These are phyloP conservation scores for Phaeolepiota aurea DNA, from an alignment of 768 basidiomycete genomes.

Conservation along the genomic window DNA sequence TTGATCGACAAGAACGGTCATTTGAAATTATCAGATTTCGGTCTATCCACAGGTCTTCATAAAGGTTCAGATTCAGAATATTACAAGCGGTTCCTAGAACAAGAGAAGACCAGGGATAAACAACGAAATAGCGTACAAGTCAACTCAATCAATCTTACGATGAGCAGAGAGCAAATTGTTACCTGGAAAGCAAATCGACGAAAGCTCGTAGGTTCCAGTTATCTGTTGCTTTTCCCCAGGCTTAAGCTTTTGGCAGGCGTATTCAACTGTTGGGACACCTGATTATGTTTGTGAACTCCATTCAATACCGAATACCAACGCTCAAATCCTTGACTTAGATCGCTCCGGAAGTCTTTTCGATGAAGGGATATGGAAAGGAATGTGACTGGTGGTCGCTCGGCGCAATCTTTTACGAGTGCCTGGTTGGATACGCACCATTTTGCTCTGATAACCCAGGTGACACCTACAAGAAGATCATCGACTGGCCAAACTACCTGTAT, in stretches of 20 bases:
- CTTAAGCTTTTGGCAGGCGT: slow-evolving; percentile 53
- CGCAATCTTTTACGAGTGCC: slow-evolving; percentile 97
- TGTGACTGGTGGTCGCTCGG: slow-evolving; percentile 99
- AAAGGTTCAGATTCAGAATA: slow-evolving; percentile 92
- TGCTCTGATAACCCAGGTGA: slow-evolving; percentile 96
- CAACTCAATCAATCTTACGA: slow-evolving; percentile 94
- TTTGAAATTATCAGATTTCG: slow-evolving; percentile 96
- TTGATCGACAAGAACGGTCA: slow-evolving; percentile 96
- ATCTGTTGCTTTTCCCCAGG: not conserved
- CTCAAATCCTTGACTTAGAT: slow-evolving; percentile 52
- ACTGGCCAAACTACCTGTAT: slow-evolving; percentile 85
- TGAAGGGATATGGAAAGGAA: slow-evolving; percentile 96
- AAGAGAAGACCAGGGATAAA: slow-evolving; percentile 52
- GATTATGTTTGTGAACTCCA: slow-evolving; percentile 30
- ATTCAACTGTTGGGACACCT: slow-evolving; percentile 76
- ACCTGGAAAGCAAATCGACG: slow-evolving; percentile 99
- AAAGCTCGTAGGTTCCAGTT: slow-evolving; percentile 59
- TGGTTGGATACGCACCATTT: slow-evolving; percentile 97
- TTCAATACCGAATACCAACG: not conserved
- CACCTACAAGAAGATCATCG: slow-evolving; percentile 97
- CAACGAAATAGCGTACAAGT: slow-evolving; percentile 95
- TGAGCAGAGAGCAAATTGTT: slow-evolving; percentile 93
- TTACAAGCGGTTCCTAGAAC: slow-evolving; percentile 87
- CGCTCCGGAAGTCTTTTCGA: slow-evolving; percentile 94
- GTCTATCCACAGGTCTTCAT: slow-evolving; percentile 95